Evolutionary conservation across 331 rosid genomes (phyloP).

Genomic region (Malus hybrid): DNA sequence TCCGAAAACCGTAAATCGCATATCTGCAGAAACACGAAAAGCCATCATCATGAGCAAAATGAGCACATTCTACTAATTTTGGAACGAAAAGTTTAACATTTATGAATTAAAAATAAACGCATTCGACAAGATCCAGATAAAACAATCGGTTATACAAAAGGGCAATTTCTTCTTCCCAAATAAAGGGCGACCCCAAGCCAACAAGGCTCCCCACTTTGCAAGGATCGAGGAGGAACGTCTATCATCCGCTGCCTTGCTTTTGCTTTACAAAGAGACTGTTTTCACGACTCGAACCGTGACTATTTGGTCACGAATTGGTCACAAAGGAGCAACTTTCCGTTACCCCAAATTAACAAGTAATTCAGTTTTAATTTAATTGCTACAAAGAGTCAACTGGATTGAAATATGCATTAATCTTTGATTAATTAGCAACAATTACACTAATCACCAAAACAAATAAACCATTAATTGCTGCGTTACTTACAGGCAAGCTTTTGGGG

Average conservation of each 20-base stretch:
- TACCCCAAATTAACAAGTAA: neutral
- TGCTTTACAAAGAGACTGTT: too few relatives aligned
- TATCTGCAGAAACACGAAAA: slow-evolving; percentile 18
- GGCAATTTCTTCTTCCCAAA: neutral
- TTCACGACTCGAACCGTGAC: too few relatives aligned
- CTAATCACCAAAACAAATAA: neutral
- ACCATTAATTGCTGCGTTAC: neutral
- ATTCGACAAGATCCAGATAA: neutral
- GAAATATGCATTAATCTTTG: too few relatives aligned
- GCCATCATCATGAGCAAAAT: neutral
- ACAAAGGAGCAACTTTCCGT: too few relatives aligned
- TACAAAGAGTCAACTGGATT: neutral
- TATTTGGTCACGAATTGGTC: too few relatives aligned
- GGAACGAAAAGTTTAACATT: neutral
- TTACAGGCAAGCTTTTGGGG: slow-evolving; percentile 41
- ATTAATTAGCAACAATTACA: neutral
- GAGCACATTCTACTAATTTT: neutral
- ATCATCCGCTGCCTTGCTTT: too few relatives aligned
- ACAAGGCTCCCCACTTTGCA: too few relatives aligned
- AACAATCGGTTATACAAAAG: neutral
- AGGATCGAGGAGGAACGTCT: too few relatives aligned
- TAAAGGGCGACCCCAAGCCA: too few relatives aligned
- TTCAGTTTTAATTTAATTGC: neutral
- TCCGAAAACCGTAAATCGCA: slow-evolving; percentile 45
- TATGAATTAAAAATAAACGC: neutral